These are phyloP conservation scores for Dalbergia cochinchinensis DNA, from an alignment of 306 rosid species.

Conservation along the genomic window DNA sequence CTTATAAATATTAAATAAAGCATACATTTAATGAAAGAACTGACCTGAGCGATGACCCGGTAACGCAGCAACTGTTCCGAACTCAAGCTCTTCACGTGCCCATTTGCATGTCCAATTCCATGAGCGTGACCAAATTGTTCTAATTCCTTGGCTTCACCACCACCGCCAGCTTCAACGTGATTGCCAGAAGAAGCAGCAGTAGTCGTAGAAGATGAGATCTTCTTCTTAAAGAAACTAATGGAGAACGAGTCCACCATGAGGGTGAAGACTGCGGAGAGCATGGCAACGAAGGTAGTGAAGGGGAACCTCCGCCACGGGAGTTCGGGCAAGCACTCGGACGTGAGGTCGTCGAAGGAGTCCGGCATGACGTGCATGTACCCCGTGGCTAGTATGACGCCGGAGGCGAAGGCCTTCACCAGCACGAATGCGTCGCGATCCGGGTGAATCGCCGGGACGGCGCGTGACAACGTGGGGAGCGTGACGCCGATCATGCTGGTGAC, in stretches of 20 bases:
- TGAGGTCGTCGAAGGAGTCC: slow-evolving; percentile 56
- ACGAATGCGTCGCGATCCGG: slow-evolving; percentile 59
- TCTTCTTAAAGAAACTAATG: slow-evolving; percentile 50
- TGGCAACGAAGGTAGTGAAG: slow-evolving; percentile 67
- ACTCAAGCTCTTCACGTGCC: not conserved
- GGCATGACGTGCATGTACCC: slow-evolving; percentile 88
- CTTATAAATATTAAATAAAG: too few relatives aligned
- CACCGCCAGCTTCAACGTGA: not conserved
- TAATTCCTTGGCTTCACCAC: not conserved
- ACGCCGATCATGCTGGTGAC: slow-evolving; percentile 60
- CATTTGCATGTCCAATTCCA: not conserved
- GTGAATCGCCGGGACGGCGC: slow-evolving; percentile 49
- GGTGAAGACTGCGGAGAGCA: slow-evolving; percentile 66
- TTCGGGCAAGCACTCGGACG: slow-evolving; percentile 60
- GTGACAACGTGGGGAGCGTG: slow-evolving; percentile 53
- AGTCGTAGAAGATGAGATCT: not conserved
- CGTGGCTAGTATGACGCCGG: slow-evolving; percentile 76
- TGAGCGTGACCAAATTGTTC: not conserved
- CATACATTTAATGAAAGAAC: not conserved
- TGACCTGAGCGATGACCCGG: slow-evolving; percentile 74
- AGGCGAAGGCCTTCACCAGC: slow-evolving; percentile 66
- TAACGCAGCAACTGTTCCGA: slow-evolving; percentile 47
- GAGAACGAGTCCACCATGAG: slow-evolving; percentile 71
- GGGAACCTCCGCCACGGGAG: slow-evolving; percentile 70
- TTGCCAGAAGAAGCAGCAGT: not conserved